These are phyloP conservation scores for Plenodomus lindquistii DNA, from an alignment of 2,329 filamentous ascomycete species.

Conservation along the genomic window DNA sequence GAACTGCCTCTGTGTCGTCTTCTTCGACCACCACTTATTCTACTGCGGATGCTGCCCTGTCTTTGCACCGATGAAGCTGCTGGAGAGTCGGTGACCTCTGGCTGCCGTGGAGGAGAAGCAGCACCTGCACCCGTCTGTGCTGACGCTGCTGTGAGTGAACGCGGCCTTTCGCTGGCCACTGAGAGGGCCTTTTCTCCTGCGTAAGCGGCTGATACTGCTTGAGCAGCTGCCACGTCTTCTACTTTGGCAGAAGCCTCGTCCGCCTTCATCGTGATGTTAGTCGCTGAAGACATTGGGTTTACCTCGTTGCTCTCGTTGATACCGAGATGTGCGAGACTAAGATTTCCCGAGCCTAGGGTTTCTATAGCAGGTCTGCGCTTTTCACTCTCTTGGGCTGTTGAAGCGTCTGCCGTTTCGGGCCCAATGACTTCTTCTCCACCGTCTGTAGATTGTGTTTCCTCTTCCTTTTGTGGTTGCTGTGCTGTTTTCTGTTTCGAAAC, in stretches of 20 bases:
- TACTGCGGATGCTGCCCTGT: conserved; percentile 56
- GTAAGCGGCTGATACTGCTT: conserved; percentile 66
- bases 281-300: conserved; percentile 62
- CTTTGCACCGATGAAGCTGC: conserved; percentile 56
- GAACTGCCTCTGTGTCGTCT: conserved; percentile 84
- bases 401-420: conserved; percentile 29
- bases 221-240: conserved; percentile 62
- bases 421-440: conserved; percentile 50
- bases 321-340: conserved; percentile 87
- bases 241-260: conserved; percentile 60
- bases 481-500: conserved; percentile 56
- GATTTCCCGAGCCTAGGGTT: conserved; percentile 84
- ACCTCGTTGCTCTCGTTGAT: conserved; percentile 66
- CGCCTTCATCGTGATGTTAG: conserved; percentile 57
- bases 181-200: conserved; percentile 47
- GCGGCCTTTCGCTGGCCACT: conserved; percentile 41
- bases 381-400: conserved; percentile 23
- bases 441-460: conserved; percentile 31
- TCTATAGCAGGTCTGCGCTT: conserved; percentile 75
- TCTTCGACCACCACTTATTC: conserved; percentile 55
- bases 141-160: conserved; percentile 46
- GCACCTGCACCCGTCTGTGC: conserved; percentile 27
- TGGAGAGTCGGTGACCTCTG: conserved; percentile 66
- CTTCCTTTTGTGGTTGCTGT: conserved; percentile 35
- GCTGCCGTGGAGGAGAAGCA: conserved; percentile 63